Evolutionary conservation across 352 stramenopile species (phyloP).

Genomic region (Globisporangium spiculum): DNA sequence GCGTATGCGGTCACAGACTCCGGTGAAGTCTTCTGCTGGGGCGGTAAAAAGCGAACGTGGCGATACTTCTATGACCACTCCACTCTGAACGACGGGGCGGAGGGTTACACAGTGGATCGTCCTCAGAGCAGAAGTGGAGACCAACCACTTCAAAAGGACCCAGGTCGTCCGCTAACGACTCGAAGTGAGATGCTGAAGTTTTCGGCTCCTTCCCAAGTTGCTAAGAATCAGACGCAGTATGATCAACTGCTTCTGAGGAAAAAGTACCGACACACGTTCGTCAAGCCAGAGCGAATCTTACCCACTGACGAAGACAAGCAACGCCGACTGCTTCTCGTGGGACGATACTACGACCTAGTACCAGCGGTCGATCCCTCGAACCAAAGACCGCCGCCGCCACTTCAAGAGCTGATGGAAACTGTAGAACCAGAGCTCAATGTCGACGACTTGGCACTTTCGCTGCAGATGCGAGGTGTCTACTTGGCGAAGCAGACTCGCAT

Average conservation of each 20-base stretch:
- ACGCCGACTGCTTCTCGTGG: constrained; percentile 37
- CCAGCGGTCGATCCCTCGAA: constrained; percentile 17
- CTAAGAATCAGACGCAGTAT: constrained; percentile 29
- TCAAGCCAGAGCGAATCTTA: constrained; percentile 34
- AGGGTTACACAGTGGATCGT: neutral
- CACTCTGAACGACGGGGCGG: constrained; percentile 16
- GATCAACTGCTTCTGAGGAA: constrained; percentile 34
- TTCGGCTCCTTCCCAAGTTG: constrained; percentile 41
- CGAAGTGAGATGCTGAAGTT: constrained; percentile 70
- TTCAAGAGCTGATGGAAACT: constrained; percentile 47
- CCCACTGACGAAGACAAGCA: constrained; percentile 47
- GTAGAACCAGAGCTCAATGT: constrained; percentile 66
- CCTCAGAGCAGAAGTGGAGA: constrained; percentile 1
- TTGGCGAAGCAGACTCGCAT: constrained; percentile 55
- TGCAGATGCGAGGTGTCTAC: constrained; percentile 62
- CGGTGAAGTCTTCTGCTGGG: constrained; percentile 77
- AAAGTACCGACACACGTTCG: constrained; percentile 52
- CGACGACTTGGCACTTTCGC: constrained; percentile 56
- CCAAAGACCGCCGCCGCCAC: constrained; percentile 17
- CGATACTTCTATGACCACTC: constrained; percentile 65
- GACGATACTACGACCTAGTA: constrained; percentile 58
- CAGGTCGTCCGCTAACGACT: constrained; percentile 33
- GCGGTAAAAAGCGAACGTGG: constrained; percentile 65
- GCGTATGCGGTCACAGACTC: constrained; percentile 66
- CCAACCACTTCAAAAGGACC: neutral